These are phyloP conservation scores for Backusella macrospora DNA, from an alignment of 192 early-diverging fungal genomes.

Conservation along the genomic window DNA sequence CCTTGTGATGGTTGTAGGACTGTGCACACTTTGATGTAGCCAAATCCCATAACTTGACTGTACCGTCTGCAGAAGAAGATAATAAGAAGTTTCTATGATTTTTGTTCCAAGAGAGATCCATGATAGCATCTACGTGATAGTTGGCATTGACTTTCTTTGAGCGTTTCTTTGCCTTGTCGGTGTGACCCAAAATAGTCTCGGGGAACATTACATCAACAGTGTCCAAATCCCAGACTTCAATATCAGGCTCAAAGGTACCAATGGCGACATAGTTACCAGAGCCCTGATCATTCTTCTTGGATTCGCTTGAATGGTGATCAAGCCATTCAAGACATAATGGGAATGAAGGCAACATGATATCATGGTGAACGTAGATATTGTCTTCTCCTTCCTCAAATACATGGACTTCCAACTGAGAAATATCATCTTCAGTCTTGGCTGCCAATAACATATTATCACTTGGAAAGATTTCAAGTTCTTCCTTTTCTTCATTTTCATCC, in stretches of 20 bases:
- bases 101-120: constrained; percentile 94
- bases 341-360: constrained; percentile 96
- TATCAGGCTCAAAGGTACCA: constrained; percentile 96
- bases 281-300: constrained; percentile 53
- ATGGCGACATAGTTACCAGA: constrained; percentile 93
- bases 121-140: constrained; percentile 94
- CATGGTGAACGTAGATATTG: constrained; percentile 98
- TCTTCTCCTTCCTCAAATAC: constrained; percentile 79
- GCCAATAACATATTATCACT: constrained; percentile 89
- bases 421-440: constrained; percentile 96
- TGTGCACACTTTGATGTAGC: constrained; percentile 67
- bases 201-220: constrained; percentile 90
- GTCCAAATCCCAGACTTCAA: constrained; percentile 99
- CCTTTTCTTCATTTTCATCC: constrained; percentile 79
- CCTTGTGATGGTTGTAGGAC: constrained; percentile 84
- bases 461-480: constrained; percentile 57
- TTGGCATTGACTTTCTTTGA: constrained; percentile 66
- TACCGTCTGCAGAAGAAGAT: constrained; percentile 94
- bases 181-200: constrained; percentile 82
- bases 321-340: constrained; percentile 96
- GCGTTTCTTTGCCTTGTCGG: constrained; percentile 54
- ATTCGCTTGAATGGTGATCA: constrained; percentile 76
- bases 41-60: constrained; percentile 99
- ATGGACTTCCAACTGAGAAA: constrained; percentile 94
- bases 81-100: constrained; percentile 72